Base-by-base conservation (phyloP, 371 early-diverging fungal genomes). In the Homolaphlyctis polyrhiza region DNA sequence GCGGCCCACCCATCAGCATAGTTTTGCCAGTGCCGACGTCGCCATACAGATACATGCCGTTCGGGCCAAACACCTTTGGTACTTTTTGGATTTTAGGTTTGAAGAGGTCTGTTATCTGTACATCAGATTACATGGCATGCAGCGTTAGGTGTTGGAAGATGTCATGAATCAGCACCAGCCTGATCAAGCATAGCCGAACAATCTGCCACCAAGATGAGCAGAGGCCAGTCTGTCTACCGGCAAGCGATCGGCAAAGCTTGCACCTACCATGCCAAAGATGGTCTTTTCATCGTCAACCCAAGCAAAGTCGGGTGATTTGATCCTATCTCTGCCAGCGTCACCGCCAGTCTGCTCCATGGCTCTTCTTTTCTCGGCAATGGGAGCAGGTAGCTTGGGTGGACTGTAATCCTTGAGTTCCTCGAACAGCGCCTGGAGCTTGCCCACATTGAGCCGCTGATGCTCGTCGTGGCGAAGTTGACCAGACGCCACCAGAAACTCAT, bases 21-120 rank as follows among this genome's bases (percentile, higher is more conserved):
- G 96, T 95, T 66, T 97, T 97, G 25, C 98, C 98, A 18, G 47
- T 47, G 3, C 47, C 74, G 21, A 93, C 94, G 65, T 87, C 86
- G 30, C 94, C 94, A 69, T 88, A 86, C 8, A 93, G 78, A 66
- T 93, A 93, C 34, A 91, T 67, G 18, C 91, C 90, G 32, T 76
- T 76, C 4, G 86, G 87, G 11, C 69, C 73, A 18, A 57, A 18
- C 33, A 28, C n/a, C n/a, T n/a, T n/a, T n/a, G n/a, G n/a, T n/a
- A n/a, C n/a, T n/a, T n/a, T n/a, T n/a, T n/a, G n/a, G n/a, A n/a
- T n/a, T n/a, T n/a, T n/a, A n/a, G n/a, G n/a, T n/a, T n/a, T n/a
- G n/a, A n/a, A n/a, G n/a, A n/a, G n/a, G n/a, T n/a, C n/a, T n/a
- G n/a, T n/a, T n/a, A n/a, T n/a, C n/a, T n/a, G n/a, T n/a, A n/a